Evolutionary conservation across 495 filamentous ascomycete species (phyloP).

Genomic region (Xylaria longipes): DNA sequence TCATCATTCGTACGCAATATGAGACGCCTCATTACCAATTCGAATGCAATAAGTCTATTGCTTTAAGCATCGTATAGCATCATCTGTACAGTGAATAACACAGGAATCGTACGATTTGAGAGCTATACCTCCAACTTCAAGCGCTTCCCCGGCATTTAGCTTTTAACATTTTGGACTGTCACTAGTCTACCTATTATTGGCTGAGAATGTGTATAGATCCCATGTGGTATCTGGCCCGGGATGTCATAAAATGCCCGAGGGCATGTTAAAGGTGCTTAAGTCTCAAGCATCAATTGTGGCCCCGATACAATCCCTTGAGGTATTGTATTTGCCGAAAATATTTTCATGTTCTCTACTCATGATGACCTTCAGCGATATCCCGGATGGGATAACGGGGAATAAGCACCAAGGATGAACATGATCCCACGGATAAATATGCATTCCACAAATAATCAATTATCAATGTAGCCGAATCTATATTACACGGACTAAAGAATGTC

Average conservation of each 20-base stretch:
- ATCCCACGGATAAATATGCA: too few relatives aligned
- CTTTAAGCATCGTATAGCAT: not conserved
- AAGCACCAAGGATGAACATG: too few relatives aligned
- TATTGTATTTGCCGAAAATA: too few relatives aligned
- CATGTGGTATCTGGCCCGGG: not conserved
- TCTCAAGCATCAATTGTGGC: too few relatives aligned
- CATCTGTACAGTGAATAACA: not conserved
- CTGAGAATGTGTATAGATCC: not conserved
- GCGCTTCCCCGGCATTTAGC: not conserved
- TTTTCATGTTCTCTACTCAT: too few relatives aligned
- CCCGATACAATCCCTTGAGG: too few relatives aligned
- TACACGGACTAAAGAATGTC: too few relatives aligned
- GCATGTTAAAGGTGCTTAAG: too few relatives aligned
- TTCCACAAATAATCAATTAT: too few relatives aligned
- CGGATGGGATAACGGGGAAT: too few relatives aligned
- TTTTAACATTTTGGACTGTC: not conserved
- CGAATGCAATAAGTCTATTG: not conserved
- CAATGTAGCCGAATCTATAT: too few relatives aligned
- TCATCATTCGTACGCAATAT: not conserved
- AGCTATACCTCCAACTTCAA: not conserved
- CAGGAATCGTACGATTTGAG: not conserved
- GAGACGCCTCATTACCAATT: not conserved
- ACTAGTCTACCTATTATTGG: not conserved
- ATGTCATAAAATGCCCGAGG: not conserved
- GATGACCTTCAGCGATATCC: too few relatives aligned